Percentiles rank a stretch among this genome's conserved stretches.
phyloP scores from a whole-genome alignment of 192 early-diverging fungal genomes.

The Thamnidium elegans region DNA sequence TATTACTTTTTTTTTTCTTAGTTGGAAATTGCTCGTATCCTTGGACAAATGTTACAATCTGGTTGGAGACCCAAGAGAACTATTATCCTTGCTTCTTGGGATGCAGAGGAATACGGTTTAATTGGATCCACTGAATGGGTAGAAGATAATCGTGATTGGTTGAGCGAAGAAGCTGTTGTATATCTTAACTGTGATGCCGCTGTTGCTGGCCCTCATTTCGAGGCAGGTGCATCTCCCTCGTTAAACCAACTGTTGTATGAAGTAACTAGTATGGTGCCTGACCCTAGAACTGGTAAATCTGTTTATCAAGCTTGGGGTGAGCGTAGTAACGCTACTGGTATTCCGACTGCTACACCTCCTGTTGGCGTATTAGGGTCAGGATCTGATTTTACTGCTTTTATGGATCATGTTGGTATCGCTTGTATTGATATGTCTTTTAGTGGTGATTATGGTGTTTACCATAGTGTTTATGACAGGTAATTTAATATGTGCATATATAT shows the following conservation, averaged over 20 bases:
- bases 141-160: conserved; percentile 58
- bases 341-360: conserved; percentile 15
- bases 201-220: conserved; percentile 49
- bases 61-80: conserved; percentile 67
- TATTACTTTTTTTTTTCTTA: conserved; percentile 7
- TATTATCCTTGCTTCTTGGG: conserved; percentile 65
- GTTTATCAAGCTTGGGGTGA: conserved; percentile 51
- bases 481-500: too few relatives aligned
- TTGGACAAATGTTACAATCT: conserved; percentile 53
- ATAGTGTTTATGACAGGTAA: conserved; percentile 60
- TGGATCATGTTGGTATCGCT: conserved; percentile 60
- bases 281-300: conserved; percentile 43
- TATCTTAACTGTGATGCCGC: conserved; percentile 63
- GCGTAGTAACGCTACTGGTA: conserved; percentile 1
- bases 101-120: conserved; percentile 65
- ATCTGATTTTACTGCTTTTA: conserved; percentile 59
- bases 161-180: conserved; percentile 51
- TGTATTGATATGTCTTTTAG: conserved; percentile 52
- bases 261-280: conserved; percentile 44
- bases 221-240: conserved; percentile 48
- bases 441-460: conserved; percentile 52
- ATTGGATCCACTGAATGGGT: conserved; percentile 73
- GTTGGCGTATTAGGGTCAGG: conserved; percentile 43
- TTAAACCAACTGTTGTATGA: conserved; percentile 47
- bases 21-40: conserved; percentile 51